These are phyloP conservation scores for Vigna unguiculata DNA, from an alignment of 306 rosid genomes.

Conservation along the genomic window DNA sequence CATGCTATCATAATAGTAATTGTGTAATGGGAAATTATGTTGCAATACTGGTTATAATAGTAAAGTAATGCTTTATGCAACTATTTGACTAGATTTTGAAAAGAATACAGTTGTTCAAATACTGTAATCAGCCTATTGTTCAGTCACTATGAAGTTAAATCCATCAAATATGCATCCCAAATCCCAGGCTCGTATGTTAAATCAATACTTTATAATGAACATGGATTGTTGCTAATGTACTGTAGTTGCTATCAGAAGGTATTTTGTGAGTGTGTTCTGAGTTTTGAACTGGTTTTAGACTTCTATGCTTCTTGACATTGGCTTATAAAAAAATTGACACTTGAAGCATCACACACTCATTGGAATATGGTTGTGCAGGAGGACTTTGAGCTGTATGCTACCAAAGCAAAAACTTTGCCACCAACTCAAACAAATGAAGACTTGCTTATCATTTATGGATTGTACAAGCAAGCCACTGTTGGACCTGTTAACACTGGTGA, in stretches of 20 bases:
- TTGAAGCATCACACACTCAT: slow-evolving; percentile 17
- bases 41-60: not conserved
- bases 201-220: slow-evolving; percentile 1
- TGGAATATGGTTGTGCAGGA: slow-evolving; percentile 66
- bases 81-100: slow-evolving; percentile 24
- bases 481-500: slow-evolving; percentile 82
- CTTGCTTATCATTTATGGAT: slow-evolving; percentile 89
- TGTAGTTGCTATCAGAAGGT: slow-evolving; percentile 19
- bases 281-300: not conserved
- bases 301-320: not conserved
- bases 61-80: not conserved
- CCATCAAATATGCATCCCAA: slow-evolving; percentile 2
- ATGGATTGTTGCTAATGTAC: slow-evolving; percentile 8
- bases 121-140: not conserved
- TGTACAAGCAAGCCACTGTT: slow-evolving; percentile 91
- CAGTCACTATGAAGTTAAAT: not conserved
- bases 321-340: not conserved
- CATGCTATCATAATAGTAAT: not conserved
- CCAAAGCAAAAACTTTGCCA: slow-evolving; percentile 82
- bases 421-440: slow-evolving; percentile 64
- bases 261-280: not conserved
- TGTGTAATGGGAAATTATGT: not conserved
- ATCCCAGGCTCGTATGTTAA: slow-evolving; percentile 7
- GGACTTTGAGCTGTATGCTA: slow-evolving; percentile 90
- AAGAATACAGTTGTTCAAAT: not conserved